A percentile compares a stretch with the other conserved stretches of the same genome.
Conservation (phyloP, 257 asterid species). For the Nyctanthes arbortristis region DNA sequence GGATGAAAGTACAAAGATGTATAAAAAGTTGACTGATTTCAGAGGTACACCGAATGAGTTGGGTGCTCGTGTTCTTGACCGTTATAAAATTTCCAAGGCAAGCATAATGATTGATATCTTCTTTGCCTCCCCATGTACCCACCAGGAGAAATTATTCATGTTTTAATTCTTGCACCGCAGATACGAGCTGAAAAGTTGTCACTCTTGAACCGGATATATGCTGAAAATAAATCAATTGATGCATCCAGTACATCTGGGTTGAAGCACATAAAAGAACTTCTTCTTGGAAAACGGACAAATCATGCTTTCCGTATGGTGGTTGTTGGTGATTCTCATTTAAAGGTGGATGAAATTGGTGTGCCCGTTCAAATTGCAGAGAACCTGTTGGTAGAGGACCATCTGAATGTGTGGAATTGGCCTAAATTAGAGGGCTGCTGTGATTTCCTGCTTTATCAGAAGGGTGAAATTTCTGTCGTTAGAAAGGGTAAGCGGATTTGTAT, state of each 20-base stretch:
- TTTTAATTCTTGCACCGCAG: conserved; percentile 53
- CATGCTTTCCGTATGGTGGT: conserved; percentile 90
- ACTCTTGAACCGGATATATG: conserved; percentile 37
- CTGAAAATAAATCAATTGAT: conserved; percentile 63
- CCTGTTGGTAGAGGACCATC: conserved; percentile 55
- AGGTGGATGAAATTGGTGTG: conserved; percentile 75
- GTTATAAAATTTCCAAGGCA: conserved; percentile 85
- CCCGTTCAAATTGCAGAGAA: conserved; percentile 70
- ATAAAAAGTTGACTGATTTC: conserved; percentile 69
- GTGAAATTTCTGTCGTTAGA: conserved; percentile 53
- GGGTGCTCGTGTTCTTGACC: conserved; percentile 72
- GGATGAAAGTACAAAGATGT: conserved; percentile 76
- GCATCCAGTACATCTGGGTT: conserved; percentile 70
- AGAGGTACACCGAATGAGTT: conserved; percentile 79
- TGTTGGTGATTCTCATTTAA: conserved; percentile 80
- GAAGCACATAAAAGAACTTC: conserved; percentile 72
- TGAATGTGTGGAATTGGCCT: conserved; percentile 63
- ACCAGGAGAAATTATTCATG: conserved; percentile 11
- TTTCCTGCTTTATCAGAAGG: conserved; percentile 52
- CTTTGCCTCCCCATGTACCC: conserved; percentile 4
- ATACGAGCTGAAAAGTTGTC: conserved; percentile 74
- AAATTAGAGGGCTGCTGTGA: conserved; percentile 57
- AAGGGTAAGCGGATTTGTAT: conserved; percentile 47
- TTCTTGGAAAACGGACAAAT: conserved; percentile 81
- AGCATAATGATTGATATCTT: conserved; percentile 30